Base-by-base conservation (phyloP, 2,329 filamentous ascomycete species). In the Intubia oerlemansii region DNA sequence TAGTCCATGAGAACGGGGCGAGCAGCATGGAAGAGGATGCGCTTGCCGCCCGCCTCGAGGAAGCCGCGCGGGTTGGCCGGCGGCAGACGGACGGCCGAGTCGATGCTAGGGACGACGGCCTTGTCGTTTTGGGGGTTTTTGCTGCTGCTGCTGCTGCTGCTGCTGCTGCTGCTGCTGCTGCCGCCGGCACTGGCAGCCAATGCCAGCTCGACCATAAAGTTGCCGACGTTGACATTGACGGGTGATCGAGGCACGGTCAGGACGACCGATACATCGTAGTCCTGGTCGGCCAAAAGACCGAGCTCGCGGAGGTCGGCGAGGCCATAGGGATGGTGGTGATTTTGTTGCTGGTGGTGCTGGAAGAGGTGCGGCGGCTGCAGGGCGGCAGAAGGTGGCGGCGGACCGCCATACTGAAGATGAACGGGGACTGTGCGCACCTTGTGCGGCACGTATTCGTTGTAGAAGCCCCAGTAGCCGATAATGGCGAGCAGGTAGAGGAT, bases 191-290 rank as follows among this genome's bases (percentile, higher is more conserved):
- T 18, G 9, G 50, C 59, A 28, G 78, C 60, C 29, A 92, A 63
- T 34, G 69, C 64, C 11, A 92, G 54, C 26, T 78, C 73, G 12
- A 95, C 56, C 88, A 98, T 98, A 57, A 93, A 95, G 52, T 95
- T 95, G 17, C 88, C 88, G 10, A 66, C 64, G 3, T 63, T 64
- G 14, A 77, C 52, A 42, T 98, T 98, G 2, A 60, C 51, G 0
- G 68, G 70, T 3, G 80, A 88, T 23, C 74, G 70, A 12, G 88
- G 88, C 36, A 98, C 58, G 4, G 66, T 62, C 18, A 98, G 59
- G 14, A 67, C 58, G 2, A 95, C 59, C 5, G 65, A 61, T 24
- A 98, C 63, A 47, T 95, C 82, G 57, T 98, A 98, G 27, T 72
- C 62, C 47, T 93, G 85, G 26, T 66, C 59, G 12, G 67, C 57